These are phyloP conservation scores for Linum usitatissimum DNA, from an alignment of 345 rosid species.

Conservation along the genomic window DNA sequence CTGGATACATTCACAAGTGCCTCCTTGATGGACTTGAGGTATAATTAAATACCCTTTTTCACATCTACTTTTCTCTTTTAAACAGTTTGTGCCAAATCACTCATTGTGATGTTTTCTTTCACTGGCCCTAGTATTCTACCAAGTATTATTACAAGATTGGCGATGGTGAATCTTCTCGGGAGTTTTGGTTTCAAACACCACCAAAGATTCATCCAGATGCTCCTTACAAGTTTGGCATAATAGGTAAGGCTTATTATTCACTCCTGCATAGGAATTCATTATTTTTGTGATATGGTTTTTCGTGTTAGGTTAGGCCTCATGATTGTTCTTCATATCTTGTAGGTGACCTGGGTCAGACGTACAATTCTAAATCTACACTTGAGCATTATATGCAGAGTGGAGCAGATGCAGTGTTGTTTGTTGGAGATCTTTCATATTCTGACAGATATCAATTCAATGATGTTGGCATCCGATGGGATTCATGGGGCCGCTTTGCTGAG, in stretches of 20 bases:
- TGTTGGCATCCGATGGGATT: conserved; percentile 81
- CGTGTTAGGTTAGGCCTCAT: too few species aligned
- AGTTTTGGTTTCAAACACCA: conserved; percentile 87
- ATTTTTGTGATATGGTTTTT: conserved; percentile 2
- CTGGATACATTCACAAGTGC: conserved; percentile 85
- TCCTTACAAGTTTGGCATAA: conserved; percentile 82
- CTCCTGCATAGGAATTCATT: neutral
- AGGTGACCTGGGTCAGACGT: conserved; percentile 98
- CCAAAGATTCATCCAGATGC: conserved; percentile 66
- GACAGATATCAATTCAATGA: conserved; percentile 72
- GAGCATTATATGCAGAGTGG: conserved; percentile 81
- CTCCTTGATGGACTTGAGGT: conserved; percentile 75
- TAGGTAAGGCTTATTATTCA: conserved; percentile 38
- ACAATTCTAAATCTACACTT: conserved; percentile 80
- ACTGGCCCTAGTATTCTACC: conserved; percentile 51
- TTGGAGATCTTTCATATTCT: conserved; percentile 94
- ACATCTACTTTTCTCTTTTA: neutral
- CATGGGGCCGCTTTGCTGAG: conserved; percentile 91
- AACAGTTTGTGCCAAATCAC: neutral
- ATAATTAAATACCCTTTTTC: neutral
- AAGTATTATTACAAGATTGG: conserved; percentile 83
- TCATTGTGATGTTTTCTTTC: too few species aligned
- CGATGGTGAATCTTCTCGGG: conserved; percentile 53
- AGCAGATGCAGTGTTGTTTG: conserved; percentile 71
- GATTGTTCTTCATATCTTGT: conserved; percentile 1